Base-by-base conservation (phyloP, 768 basidiomycete species). In the Lactarius quietus region DNA sequence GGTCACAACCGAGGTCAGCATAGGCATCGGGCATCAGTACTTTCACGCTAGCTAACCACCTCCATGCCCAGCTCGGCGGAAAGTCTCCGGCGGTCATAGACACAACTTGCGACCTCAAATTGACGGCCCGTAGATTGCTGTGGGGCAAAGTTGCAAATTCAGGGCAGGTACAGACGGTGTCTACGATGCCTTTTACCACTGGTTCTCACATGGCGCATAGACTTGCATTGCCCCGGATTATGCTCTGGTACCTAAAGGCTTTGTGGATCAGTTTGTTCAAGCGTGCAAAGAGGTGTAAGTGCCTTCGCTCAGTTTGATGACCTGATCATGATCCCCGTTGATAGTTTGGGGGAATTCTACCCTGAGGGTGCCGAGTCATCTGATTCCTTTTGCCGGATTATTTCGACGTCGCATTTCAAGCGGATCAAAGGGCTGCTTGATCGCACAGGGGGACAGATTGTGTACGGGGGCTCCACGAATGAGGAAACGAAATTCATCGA, bases 51-150 rank as follows among this genome's bases (percentile, higher is more conserved):
- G 31, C 54, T 59, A 3, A 43, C 39, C 17, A 48, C 45, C 43
- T 45, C 2, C 6, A 57, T 54, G 17, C 57, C 29, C 66, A 86
- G 85, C 84, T 86, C 33, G 85, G 85, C 71, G 87, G 91, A 31
- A 92, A 93, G 74, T 86, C 83, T 2, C 91, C 92, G 1, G 89
- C 86, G 26, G 78, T 93, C 68, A 77, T 95, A 53, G 89, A 93
- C 73, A 81, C 89, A 0, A 80, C 78, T 28, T 85, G 83, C 61
- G 86, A 94, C 72, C 75, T 93, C 57, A 79, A 85, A 63, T 76
- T 81, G 6, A 81, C 87, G 0, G 89, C 90, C 3, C 82, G 81
- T 45, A 82, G 92, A n/a, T 79, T 95, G 52, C 73, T 93, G 38
- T 93, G 90, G 90, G 91, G 91, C 23, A 92, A 92, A 70, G 76